These are phyloP conservation scores for Daphne laureola DNA, from an alignment of 441 rosid species.

Conservation along the genomic window DNA sequence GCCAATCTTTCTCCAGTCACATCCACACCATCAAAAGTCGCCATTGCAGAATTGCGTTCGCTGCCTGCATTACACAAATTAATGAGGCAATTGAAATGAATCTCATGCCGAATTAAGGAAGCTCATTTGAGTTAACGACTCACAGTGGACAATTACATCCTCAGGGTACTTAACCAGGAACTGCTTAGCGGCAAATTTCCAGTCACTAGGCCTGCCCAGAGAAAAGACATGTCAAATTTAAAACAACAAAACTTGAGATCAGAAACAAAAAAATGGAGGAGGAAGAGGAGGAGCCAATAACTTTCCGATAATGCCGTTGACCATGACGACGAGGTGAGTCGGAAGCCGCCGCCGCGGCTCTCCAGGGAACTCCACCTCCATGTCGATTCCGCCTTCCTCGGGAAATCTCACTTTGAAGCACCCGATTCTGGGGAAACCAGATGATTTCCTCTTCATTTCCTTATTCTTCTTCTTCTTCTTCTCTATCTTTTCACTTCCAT, in stretches of 20 bases:
- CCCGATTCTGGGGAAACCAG: slow-evolving; percentile 29
- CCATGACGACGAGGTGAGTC: slow-evolving; percentile 70
- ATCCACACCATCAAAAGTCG: slow-evolving; percentile 84
- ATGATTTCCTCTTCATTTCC: slow-evolving; percentile 18
- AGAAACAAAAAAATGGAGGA: slow-evolving; percentile 3
- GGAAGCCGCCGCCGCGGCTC: slow-evolving; percentile 28
- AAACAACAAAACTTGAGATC: not conserved
- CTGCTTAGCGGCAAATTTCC: slow-evolving; percentile 76
- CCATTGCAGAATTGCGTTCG: slow-evolving; percentile 36
- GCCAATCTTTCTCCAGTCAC: slow-evolving; percentile 92
- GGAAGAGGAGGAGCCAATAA: slow-evolving; percentile 11
- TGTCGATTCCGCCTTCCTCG: slow-evolving; percentile 44
- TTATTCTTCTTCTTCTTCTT: slow-evolving; percentile 3
- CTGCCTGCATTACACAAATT: slow-evolving; percentile 61
- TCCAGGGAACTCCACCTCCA: slow-evolving; percentile 31
- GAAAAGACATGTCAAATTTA: not conserved
- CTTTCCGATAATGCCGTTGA: slow-evolving; percentile 88
- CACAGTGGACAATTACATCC: slow-evolving; percentile 61
- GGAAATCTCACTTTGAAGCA: slow-evolving; percentile 46
- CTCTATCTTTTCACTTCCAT: not conserved
- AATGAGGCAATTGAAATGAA: not conserved
- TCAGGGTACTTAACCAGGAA: slow-evolving; percentile 45
- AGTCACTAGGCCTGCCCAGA: slow-evolving; percentile 44
- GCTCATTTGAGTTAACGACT: slow-evolving; percentile 19
- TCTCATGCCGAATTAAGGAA: too few relatives aligned